phyloP scores from a whole-genome alignment of 1,284 basidiomycete species.

The Clitocybe nebularis region DNA sequence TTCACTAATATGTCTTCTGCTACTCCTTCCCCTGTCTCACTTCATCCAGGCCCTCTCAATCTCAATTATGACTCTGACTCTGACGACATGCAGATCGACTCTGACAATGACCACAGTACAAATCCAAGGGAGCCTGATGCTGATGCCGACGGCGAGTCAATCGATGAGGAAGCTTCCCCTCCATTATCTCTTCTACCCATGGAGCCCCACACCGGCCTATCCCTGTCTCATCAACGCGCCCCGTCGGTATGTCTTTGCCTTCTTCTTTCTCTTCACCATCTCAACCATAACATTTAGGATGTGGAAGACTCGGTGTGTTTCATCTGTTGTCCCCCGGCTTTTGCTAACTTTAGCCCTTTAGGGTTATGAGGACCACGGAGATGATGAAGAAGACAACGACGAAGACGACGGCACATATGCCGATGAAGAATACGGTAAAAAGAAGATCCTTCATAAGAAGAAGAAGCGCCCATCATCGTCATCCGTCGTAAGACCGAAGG shows the following conservation, averaged over 20 bases:
- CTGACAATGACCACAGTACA: constrained; percentile 33
- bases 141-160: constrained; percentile 47
- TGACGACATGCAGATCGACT: constrained; percentile 48
- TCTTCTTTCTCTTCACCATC: constrained; percentile 13
- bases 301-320: constrained; percentile 65
- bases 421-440: constrained; percentile 72
- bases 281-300: too few species aligned
- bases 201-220: constrained; percentile 24
- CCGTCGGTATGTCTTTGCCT: constrained; percentile 24
- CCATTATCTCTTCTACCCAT: constrained; percentile 17
- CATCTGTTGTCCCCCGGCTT: constrained; percentile 10
- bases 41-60: constrained; percentile 28
- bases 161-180: constrained; percentile 44
- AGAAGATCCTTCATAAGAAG: constrained; percentile 55
- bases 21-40: constrained; percentile 22
- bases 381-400: constrained; percentile 63
- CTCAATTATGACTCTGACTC: constrained; percentile 45
- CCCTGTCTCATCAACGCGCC: constrained; percentile 20
- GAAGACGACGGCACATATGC: constrained; percentile 75
- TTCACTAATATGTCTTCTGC: constrained; percentile 22
- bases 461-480: constrained; percentile 54
- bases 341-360: constrained; percentile 27
- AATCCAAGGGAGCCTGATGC: constrained; percentile 35
- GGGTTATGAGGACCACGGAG: constrained; percentile 66
- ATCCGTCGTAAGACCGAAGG: constrained; percentile 51